Evolutionary conservation across 2,329 filamentous ascomycete species (phyloP).

Genomic region (Fusarium sp.): DNA sequence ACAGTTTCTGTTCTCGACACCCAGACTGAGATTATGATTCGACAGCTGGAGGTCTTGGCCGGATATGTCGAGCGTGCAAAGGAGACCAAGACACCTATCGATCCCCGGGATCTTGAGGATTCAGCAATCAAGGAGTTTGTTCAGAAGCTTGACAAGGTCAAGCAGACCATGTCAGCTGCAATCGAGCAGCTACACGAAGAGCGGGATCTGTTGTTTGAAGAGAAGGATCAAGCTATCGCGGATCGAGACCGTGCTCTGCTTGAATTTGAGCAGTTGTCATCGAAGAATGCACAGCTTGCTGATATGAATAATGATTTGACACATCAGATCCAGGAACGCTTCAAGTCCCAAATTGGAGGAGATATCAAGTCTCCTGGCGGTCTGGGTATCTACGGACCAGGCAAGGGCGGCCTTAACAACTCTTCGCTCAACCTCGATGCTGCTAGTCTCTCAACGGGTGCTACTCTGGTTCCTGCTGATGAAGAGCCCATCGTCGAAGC

Average conservation of each 20-base stretch:
- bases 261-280: constrained; percentile 94
- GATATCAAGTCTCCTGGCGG: constrained; percentile 63
- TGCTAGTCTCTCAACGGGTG: constrained; percentile 65
- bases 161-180: constrained; percentile 65
- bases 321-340: constrained; percentile 91
- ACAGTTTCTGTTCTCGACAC: constrained; percentile 95
- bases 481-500: constrained; percentile 75
- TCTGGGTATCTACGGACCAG: constrained; percentile 66
- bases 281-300: constrained; percentile 92
- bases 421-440: constrained; percentile 63
- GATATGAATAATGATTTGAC: constrained; percentile 97
- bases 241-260: constrained; percentile 93
- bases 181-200: constrained; percentile 74
- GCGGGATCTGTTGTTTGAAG: constrained; percentile 83
- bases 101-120: constrained; percentile 85
- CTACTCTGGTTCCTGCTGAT: constrained; percentile 69
- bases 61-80: constrained; percentile 90
- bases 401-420: constrained; percentile 62
- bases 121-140: constrained; percentile 92
- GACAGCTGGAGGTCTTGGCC: constrained; percentile 88
- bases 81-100: constrained; percentile 80
- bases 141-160: constrained; percentile 73
- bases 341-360: constrained; percentile 78
- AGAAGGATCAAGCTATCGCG: constrained; percentile 82
- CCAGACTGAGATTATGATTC: constrained; percentile 94